A percentile compares a stretch with the other conserved stretches of the same genome.
Evolutionary conservation across 163 green algal species (phyloP).

Genomic region (Scenedesmus sp.): DNA sequence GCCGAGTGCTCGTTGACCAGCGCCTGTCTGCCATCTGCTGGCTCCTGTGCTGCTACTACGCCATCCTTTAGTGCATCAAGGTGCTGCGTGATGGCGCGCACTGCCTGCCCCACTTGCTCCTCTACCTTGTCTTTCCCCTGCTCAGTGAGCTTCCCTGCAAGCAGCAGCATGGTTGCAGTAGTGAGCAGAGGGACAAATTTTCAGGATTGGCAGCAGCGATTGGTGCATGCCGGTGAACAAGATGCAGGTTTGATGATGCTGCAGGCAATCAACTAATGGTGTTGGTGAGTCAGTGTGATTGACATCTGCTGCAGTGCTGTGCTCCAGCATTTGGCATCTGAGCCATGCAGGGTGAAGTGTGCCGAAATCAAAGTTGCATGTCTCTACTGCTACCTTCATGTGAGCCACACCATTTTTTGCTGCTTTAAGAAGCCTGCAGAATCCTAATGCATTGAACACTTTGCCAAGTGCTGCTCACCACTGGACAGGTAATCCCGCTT

Average conservation of each 20-base stretch:
- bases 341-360: not conserved
- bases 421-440: not conserved
- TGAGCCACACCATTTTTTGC: not conserved
- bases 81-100: constrained; percentile 46
- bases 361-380: not conserved
- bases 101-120: constrained; percentile 38
- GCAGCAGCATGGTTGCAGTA: no score
- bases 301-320: not conserved
- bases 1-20: constrained; percentile 59
- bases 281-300: not conserved
- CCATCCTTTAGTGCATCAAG: constrained; percentile 56
- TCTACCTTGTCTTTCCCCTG: constrained; percentile 49
- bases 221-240: not conserved
- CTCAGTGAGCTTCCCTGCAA: constrained; percentile 47
- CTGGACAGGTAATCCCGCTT: constrained; percentile 46
- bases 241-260: not conserved
- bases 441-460: not conserved
- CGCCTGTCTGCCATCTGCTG: not conserved
- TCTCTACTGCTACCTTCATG: no score
- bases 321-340: not conserved
- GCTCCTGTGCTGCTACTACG: constrained; percentile 55
- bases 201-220: no score
- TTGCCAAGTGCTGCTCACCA: not conserved
- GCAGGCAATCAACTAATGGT: not conserved
- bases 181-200: no score